phyloP scores from a whole-genome alignment of 176 grass and related monocot species.

The Eleusine coracana region DNA sequence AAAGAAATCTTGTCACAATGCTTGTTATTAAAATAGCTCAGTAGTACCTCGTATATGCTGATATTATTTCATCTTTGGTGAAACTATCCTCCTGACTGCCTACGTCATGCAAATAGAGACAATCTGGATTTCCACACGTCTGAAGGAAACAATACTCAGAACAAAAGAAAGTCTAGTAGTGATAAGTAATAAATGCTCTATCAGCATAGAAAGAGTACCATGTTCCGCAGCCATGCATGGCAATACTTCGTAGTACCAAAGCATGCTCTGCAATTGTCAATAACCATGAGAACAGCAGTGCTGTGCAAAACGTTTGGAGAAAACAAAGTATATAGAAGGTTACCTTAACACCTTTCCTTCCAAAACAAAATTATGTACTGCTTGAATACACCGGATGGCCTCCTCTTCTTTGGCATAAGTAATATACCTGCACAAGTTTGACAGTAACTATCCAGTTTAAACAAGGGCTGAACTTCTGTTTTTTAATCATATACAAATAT shows the following conservation, averaged over 20 bases:
- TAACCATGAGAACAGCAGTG: constrained; percentile 23
- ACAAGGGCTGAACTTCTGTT: neutral
- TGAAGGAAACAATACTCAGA: constrained; percentile 53
- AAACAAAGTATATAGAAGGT: constrained; percentile 42
- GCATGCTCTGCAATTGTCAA: constrained; percentile 70
- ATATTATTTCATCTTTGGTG: constrained; percentile 98
- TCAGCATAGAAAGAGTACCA: constrained; percentile 62
- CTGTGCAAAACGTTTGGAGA: constrained; percentile 33
- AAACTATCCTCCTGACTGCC: constrained; percentile 97
- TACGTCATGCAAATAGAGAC: constrained; percentile 98
- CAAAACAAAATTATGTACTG: constrained; percentile 95
- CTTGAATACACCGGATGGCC: constrained; percentile 92
- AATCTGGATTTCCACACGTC: constrained; percentile 98
- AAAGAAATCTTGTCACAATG: constrained; percentile 18
- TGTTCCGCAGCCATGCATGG: constrained; percentile 93
- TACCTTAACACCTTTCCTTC: constrained; percentile 95
- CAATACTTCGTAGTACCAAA: constrained; percentile 99
- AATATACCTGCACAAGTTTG: constrained; percentile 77
- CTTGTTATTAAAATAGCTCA: constrained; percentile 14
- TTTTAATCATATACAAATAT: neutral
- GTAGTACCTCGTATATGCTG: constrained; percentile 92
- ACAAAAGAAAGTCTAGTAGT: constrained; percentile 26
- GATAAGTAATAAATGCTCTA: constrained; percentile 26
- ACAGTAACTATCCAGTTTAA: constrained; percentile 15
- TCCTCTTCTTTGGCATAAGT: constrained; percentile 98